Evolutionary conservation across 805 yeast species (phyloP), one percentile per base, ranked within the genome.

Genomic region (Zygosaccharomyces lentus): DNA sequence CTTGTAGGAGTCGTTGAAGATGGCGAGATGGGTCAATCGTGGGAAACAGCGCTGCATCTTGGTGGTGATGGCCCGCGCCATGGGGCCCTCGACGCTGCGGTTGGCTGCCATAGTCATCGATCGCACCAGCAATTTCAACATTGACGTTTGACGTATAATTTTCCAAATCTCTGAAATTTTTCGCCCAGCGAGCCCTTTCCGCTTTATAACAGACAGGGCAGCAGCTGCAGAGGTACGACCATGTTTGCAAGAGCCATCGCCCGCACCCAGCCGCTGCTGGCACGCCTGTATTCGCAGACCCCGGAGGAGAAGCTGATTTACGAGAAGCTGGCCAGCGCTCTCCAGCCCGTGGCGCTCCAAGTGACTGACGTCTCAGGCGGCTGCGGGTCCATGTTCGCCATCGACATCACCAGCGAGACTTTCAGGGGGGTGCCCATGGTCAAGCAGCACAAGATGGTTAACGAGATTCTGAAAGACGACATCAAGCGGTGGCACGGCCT

Each of bases 321-420:
- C 58, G 67, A 73, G 21, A 79, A 79, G 46, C 69, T 89, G 32
- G 57, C 72, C 9, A 64, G 71, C 19, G 74, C 74, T 45, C 76
- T 91, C 39, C 54, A 70, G 6, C 97, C 99, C 1, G 64, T 68
- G 25, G 67, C 66, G 29, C 68, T 90, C 37, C 72, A 74, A 23
- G 97, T 91, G 6, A 72, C 74, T 52, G 98, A 91, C 62, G 81
- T 91, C 7, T 82, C 93, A 23, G 98, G 91, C 15, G 99, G 99
- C 0, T 93, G 99, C 68, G 99, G 99, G 1, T 89, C 97, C 6
- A 93, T 93, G 99, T 93, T 88, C 68, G 88, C 96, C 39, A 91
- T 93, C 41, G 70, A 74, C 48, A 77, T 93, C 13, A 84, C 81
- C 37, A 81, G 93, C 44, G 73, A 72, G 1, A 70, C 78, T 58